These are phyloP conservation scores for Candida tallmaniae DNA, from an alignment of 805 yeast genomes.

Conservation along the genomic window DNA sequence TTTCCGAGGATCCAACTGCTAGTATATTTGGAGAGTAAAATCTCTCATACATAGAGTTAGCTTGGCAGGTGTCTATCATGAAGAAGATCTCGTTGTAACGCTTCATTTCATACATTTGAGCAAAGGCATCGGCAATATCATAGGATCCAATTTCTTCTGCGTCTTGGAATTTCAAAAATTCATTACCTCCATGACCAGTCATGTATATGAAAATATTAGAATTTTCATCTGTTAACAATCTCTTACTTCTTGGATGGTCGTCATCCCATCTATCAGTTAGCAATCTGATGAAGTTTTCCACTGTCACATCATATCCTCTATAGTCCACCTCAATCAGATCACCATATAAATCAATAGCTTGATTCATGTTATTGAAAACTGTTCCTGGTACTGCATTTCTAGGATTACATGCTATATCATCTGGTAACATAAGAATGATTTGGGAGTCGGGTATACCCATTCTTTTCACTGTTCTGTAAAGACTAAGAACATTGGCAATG, in stretches of 20 bases:
- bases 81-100: constrained; percentile 93
- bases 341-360: constrained; percentile 89
- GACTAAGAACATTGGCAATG: constrained; percentile 91
- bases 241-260: constrained; percentile 88
- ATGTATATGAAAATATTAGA: constrained; percentile 90
- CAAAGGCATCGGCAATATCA: constrained; percentile 96
- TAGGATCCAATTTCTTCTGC: constrained; percentile 95
- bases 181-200: constrained; percentile 99
- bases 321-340: constrained; percentile 94
- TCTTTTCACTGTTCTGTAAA: constrained; percentile 93
- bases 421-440: constrained; percentile 91
- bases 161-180: constrained; percentile 94
- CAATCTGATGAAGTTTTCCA: constrained; percentile 88
- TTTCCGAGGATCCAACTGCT: constrained; percentile 85
- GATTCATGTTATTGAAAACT: constrained; percentile 89
- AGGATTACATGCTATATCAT: constrained; percentile 96
- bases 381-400: constrained; percentile 95
- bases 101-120: constrained; percentile 93
- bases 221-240: constrained; percentile 87
- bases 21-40: constrained; percentile 89
- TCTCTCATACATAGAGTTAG: constrained; percentile 93
- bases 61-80: constrained; percentile 99
- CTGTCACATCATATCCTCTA: constrained; percentile 97
- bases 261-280: constrained; percentile 95
- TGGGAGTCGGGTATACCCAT: constrained; percentile 98